A percentile compares a stretch with the other conserved stretches of the same genome.
phyloP scores from a whole-genome alignment of 169 alveolate genomes.

The Theileria orientalis region DNA sequence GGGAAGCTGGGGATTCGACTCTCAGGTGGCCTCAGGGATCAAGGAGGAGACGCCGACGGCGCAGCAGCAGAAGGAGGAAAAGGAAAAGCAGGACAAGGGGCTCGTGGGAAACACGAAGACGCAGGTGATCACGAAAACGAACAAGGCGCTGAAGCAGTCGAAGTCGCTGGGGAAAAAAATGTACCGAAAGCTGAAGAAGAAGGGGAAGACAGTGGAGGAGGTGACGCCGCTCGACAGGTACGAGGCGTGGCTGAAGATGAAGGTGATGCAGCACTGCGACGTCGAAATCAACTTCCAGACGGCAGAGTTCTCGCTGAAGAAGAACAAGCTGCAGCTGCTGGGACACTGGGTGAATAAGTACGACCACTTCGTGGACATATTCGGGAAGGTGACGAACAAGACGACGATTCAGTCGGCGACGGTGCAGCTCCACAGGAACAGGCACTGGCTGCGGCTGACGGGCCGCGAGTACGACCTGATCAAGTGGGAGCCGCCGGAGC shows the following conservation, averaged over 20 bases:
- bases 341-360: constrained; percentile 66
- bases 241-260: constrained; percentile 57
- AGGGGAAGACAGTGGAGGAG: constrained; percentile 26
- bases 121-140: constrained; percentile 40
- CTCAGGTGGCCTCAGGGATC: constrained; percentile 40
- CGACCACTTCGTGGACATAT: constrained; percentile 51
- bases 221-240: constrained; percentile 54
- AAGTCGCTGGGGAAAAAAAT: constrained; percentile 46
- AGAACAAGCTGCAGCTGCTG: constrained; percentile 48
- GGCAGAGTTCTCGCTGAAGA: constrained; percentile 55
- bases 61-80: not conserved
- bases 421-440: constrained; percentile 45
- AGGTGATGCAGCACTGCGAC: constrained; percentile 66
- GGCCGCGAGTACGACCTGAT: constrained; percentile 54
- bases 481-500: constrained; percentile 47
- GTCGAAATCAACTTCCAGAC: constrained; percentile 62
- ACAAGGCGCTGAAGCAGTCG: constrained; percentile 40
- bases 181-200: constrained; percentile 48
- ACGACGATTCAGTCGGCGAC: constrained; percentile 56
- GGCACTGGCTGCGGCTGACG: constrained; percentile 62
- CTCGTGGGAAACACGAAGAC: constrained; percentile 42
- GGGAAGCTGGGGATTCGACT: constrained; percentile 50
- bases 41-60: constrained; percentile 6
- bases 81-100: constrained; percentile 24
- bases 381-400: constrained; percentile 40